Percentiles rank a stretch among this genome's conserved stretches.
Conservation (phyloP, 2,329 filamentous ascomycete species). For the Talaromyces atroroseus region DNA sequence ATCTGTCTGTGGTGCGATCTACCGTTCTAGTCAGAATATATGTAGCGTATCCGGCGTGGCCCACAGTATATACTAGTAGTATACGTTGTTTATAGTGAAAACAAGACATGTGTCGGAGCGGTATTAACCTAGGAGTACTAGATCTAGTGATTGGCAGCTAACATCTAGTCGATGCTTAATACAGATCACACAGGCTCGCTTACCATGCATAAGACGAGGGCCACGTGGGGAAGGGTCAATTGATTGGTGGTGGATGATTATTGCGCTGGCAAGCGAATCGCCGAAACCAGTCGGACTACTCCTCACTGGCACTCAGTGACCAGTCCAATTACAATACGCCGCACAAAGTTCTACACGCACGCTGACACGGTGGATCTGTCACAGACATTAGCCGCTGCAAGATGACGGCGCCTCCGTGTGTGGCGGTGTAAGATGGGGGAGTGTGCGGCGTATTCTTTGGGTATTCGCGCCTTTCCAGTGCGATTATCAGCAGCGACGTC, state of each 20-base stretch:
- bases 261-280: no score
- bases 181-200: not conserved
- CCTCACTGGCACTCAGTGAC: no score
- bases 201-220: not conserved
- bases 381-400: not conserved
- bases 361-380: not conserved
- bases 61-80: not conserved
- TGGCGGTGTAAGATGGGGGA: not conserved
- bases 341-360: not conserved
- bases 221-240: not conserved
- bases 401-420: not conserved
- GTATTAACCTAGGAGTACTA: no score
- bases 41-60: no score
- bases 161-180: not conserved
- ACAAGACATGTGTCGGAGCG: no score
- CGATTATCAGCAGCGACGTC: not conserved
- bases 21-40: slow-evolving; percentile 2
- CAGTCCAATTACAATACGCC: not conserved
- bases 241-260: not conserved
- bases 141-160: not conserved
- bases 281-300: no score
- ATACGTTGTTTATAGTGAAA: no score
- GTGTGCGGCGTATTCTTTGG: not conserved
- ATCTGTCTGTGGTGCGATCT: slow-evolving; percentile 29
- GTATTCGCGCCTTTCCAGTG: not conserved